Conservation (phyloP, 805 yeast species). For the Lipomyces chichibuensis region DNA sequence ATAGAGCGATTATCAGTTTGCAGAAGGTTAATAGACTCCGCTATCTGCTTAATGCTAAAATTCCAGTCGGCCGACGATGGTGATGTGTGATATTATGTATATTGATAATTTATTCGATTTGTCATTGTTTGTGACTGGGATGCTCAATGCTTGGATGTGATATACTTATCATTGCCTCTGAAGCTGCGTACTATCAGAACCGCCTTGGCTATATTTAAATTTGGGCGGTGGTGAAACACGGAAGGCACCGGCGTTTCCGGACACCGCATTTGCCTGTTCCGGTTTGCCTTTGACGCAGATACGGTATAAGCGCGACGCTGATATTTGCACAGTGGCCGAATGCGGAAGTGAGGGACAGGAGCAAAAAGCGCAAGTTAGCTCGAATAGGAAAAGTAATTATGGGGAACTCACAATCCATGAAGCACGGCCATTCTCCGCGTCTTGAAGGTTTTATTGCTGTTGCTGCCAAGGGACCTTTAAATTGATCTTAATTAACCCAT, state of each 20-base stretch:
- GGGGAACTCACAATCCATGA: neutral
- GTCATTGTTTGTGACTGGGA: too few species aligned
- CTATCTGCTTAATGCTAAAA: neutral
- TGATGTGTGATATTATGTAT: too few species aligned
- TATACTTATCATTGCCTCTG: too few species aligned
- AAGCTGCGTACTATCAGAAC: neutral
- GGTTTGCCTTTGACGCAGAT: neutral
- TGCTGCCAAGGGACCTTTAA: too few species aligned
- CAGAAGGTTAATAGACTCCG: too few species aligned
- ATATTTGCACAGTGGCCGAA: neutral
- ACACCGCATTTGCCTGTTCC: neutral
- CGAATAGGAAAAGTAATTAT: neutral
- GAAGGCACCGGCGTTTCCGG: neutral
- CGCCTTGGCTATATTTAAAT: neutral
- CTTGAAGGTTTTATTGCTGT: too few species aligned
- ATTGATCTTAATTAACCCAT: too few species aligned
- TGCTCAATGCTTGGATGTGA: too few species aligned
- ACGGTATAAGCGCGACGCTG: neutral
- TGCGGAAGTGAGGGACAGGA: neutral
- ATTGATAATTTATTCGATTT: too few species aligned
- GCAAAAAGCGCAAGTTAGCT: neutral
- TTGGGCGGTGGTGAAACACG: neutral
- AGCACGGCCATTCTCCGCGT: too few species aligned
- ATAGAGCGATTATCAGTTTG: too few species aligned
- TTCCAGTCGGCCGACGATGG: neutral